A percentile compares a stretch with the other conserved stretches of the same genome.
Evolutionary conservation across 2,329 filamentous ascomycete species (phyloP).

Genomic region (Ceratocystis papillata): DNA sequence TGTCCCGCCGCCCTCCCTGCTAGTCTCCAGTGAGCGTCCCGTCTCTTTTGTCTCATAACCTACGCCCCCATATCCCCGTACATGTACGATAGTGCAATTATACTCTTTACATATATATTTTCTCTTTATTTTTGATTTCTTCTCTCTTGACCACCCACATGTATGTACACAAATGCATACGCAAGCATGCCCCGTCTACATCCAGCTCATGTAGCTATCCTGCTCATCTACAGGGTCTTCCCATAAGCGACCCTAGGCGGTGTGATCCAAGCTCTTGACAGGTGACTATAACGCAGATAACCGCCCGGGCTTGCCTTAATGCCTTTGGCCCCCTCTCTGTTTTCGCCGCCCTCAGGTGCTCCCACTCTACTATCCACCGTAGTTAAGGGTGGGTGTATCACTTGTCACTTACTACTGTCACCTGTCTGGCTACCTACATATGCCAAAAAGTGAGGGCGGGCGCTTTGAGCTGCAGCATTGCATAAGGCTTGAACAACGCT

Average conservation of each 20-base stretch:
- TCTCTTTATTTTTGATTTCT: neutral
- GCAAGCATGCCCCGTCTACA: neutral
- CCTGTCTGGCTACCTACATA: conserved; percentile 8
- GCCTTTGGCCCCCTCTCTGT: neutral
- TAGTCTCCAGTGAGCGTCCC: too few species aligned
- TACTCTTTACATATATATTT: neutral
- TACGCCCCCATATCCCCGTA: too few species aligned
- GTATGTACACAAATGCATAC: neutral
- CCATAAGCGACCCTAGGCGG: neutral
- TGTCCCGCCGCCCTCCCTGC: too few species aligned
- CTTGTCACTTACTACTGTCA: neutral
- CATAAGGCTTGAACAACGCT: too few species aligned
- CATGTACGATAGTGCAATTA: neutral
- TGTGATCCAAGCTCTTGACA: neutral
- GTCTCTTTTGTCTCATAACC: too few species aligned
- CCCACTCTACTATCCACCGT: neutral
- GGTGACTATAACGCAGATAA: conserved; percentile 4
- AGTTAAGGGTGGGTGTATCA: neutral
- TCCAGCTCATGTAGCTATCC: conserved; percentile 5
- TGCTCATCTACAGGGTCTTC: neutral
- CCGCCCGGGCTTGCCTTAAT: neutral
- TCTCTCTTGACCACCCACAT: neutral
- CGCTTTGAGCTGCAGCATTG: neutral
- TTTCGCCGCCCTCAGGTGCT: neutral
- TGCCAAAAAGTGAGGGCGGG: neutral